Evolutionary conservation across 768 basidiomycete genomes (phyloP).

Genomic region (Kwoniella sp.): DNA sequence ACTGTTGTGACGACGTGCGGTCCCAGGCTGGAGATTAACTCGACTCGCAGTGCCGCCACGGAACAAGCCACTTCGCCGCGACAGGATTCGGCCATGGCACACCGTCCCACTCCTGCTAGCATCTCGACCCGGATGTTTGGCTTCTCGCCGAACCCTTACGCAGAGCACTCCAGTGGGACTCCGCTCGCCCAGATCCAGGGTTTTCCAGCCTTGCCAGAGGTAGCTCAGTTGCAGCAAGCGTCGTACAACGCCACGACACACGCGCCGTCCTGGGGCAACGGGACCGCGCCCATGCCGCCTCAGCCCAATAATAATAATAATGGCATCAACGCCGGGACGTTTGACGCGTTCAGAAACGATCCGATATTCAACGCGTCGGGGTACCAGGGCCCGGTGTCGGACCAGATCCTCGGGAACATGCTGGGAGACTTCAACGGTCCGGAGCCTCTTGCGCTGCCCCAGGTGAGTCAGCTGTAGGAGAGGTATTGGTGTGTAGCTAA

Average conservation of each 20-base stretch:
- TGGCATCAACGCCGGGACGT: too few relatives aligned
- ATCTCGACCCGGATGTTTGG: conserved; percentile 2
- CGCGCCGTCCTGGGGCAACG: too few relatives aligned
- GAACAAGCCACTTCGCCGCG: conserved; percentile 19
- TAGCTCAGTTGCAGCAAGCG: too few relatives aligned
- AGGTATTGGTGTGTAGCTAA: background rate
- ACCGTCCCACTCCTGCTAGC: background rate
- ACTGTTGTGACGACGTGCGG: background rate
- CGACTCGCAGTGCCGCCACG: conserved; percentile 8
- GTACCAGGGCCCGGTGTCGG: too few relatives aligned
- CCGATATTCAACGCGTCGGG: too few relatives aligned
- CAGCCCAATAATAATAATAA: too few relatives aligned
- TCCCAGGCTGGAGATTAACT: background rate
- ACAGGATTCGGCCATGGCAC: background rate
- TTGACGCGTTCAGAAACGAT: too few relatives aligned
- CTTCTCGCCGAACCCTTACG: background rate
- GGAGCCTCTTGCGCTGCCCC: conserved; percentile 23
- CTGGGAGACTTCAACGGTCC: conserved; percentile 24
- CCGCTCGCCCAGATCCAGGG: conserved; percentile 34
- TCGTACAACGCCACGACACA: too few relatives aligned
- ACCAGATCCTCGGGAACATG: too few relatives aligned
- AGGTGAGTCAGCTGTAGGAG: conserved; percentile 11
- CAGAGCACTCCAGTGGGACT: conserved; percentile 1
- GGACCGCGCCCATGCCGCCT: too few relatives aligned
- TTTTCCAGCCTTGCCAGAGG: conserved; percentile 28